Percentiles rank a stretch among this genome's conserved stretches.
Conservation (phyloP, 2,329 filamentous ascomycete species). For the Leptographium lundbergii region DNA sequence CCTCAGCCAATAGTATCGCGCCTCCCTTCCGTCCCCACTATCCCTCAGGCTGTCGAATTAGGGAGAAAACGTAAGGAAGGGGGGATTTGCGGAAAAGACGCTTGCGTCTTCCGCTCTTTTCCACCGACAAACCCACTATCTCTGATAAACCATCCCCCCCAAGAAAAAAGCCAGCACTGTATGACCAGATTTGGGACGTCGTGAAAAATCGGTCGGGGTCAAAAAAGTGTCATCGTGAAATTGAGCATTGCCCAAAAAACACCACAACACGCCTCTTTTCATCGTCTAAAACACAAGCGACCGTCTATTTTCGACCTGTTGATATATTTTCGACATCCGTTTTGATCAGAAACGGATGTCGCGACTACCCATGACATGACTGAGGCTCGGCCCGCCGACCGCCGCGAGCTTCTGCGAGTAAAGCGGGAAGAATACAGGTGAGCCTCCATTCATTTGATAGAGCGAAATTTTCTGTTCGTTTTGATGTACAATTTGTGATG, state of each 20-base stretch:
- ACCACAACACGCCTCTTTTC: slow-evolving; percentile 23
- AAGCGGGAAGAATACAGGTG: slow-evolving; percentile 51
- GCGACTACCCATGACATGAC: slow-evolving; percentile 56
- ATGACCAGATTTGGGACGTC: slow-evolving; percentile 7
- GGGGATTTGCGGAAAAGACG: not conserved
- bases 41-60: slow-evolving; percentile 5
- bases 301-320: slow-evolving; percentile 22
- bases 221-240: slow-evolving; percentile 11
- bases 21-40: slow-evolving; percentile 1
- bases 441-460: slow-evolving; percentile 30
- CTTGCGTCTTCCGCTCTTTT: not conserved
- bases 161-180: slow-evolving; percentile 12
- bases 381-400: slow-evolving; percentile 55
- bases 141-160: slow-evolving; percentile 8
- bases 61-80: slow-evolving; percentile 1
- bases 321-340: slow-evolving; percentile 35
- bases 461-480: slow-evolving; percentile 36
- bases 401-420: slow-evolving; percentile 52
- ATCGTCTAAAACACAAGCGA: slow-evolving; percentile 19
- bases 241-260: slow-evolving; percentile 18
- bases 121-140: slow-evolving; percentile 11
- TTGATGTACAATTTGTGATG: slow-evolving; percentile 29
- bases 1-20: slow-evolving; percentile 8
- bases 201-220: slow-evolving; percentile 14
- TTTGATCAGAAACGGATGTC: slow-evolving; percentile 58